These are phyloP conservation scores for Clavispora vitiphila DNA, from an alignment of 805 yeast genomes.

Conservation along the genomic window DNA sequence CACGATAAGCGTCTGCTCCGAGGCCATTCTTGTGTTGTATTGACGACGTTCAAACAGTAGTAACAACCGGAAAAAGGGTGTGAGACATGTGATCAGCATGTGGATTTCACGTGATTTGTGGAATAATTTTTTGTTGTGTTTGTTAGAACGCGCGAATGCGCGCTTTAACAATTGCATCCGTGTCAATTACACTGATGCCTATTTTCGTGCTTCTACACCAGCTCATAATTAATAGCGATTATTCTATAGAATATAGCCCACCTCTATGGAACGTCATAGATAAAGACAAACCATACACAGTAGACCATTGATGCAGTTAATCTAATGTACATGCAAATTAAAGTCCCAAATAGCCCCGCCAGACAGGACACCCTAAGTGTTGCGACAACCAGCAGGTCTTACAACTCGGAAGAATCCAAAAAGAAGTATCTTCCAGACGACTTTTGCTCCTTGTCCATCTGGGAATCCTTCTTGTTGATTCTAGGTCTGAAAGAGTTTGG, in stretches of 20 bases:
- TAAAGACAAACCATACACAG: slow-evolving; percentile 14
- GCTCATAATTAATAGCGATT: slow-evolving; percentile 1
- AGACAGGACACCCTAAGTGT: slow-evolving; percentile 1
- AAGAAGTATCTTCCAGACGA: slow-evolving; percentile 90
- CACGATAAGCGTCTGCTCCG: slow-evolving; percentile 5
- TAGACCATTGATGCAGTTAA: slow-evolving; percentile 6
- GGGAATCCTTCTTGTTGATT: slow-evolving; percentile 95
- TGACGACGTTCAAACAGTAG: not conserved
- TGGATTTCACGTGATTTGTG: slow-evolving; percentile 10
- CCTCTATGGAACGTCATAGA: slow-evolving; percentile 14
- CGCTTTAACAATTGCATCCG: no score
- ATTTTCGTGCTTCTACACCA: no score
- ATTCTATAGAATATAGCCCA: slow-evolving; percentile 11
- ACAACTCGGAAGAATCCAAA: slow-evolving; percentile 61
- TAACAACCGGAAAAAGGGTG: not conserved
- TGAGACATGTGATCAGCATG: slow-evolving; percentile 3
- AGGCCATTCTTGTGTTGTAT: slow-evolving; percentile 3
- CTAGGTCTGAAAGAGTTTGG: slow-evolving; percentile 98
- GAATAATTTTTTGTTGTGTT: no score
- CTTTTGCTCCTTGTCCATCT: slow-evolving; percentile 99
- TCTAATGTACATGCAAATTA: slow-evolving; percentile 17
- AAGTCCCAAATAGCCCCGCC: slow-evolving; percentile 7
- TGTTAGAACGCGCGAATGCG: no score
- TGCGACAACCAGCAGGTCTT: slow-evolving; percentile 10
- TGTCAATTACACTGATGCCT: no score